Conservation (phyloP, 2,329 filamentous ascomycete species). For the Diaporthe sp. region DNA sequence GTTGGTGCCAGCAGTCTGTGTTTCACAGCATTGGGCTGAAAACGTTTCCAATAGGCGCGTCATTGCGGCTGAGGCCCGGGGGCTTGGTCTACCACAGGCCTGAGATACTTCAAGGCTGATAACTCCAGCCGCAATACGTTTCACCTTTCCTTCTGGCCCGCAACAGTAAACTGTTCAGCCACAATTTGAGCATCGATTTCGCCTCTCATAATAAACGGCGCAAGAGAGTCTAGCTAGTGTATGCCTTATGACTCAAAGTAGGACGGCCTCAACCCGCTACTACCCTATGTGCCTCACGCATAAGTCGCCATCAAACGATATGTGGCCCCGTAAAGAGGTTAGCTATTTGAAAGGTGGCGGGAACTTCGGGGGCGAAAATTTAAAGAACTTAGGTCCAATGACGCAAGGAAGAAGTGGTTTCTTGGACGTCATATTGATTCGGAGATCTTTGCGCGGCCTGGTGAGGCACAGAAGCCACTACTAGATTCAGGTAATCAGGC, state of each 20-base stretch:
- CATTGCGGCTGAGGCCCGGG: background rate
- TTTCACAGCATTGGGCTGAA: background rate
- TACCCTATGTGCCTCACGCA: background rate
- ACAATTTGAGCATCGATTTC: background rate
- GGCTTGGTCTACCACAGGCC: background rate
- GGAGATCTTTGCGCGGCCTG: background rate
- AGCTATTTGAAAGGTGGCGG: background rate
- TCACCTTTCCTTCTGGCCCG: background rate
- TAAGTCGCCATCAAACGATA: background rate
- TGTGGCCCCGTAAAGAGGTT: background rate
- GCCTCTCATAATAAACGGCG: background rate
- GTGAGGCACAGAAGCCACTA: background rate
- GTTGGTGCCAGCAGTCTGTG: background rate
- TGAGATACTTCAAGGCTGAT: background rate
- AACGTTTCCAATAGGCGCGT: background rate
- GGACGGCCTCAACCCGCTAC: no score
- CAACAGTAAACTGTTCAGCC: background rate
- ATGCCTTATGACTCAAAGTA: background rate
- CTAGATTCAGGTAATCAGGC: background rate
- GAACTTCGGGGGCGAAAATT: rapidly evolving
- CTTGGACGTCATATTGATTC: background rate
- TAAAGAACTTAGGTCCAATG: background rate
- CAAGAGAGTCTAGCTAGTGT: background rate
- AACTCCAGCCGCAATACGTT: background rate
- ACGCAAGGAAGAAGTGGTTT: background rate